phyloP scores from a whole-genome alignment of 495 filamentous ascomycete genomes.

The Aspergillus conjunctus region DNA sequence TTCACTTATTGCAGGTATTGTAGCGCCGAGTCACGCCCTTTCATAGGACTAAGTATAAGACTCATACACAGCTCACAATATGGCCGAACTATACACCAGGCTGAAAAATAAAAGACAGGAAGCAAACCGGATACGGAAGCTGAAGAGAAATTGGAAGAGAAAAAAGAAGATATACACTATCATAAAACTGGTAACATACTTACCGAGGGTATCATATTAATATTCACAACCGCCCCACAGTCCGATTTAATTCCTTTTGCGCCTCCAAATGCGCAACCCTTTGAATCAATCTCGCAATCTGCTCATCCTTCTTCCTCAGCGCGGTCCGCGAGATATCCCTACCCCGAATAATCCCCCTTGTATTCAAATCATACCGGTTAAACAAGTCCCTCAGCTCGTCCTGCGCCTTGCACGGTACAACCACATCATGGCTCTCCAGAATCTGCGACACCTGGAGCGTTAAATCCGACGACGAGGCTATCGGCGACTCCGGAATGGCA shows the following conservation, averaged over 20 bases:
- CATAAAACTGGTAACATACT: conserved; percentile 4
- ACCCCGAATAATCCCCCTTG: conserved; percentile 59
- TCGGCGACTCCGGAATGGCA: conserved; percentile 30
- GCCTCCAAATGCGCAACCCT: conserved; percentile 38
- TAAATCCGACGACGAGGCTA: conserved; percentile 48
- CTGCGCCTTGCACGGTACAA: conserved; percentile 40
- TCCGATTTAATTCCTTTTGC: conserved; percentile 46
- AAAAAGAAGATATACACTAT: conserved; percentile 1
- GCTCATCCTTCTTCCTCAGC: conserved; percentile 62
- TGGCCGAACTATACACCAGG: background rate
- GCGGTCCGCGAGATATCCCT: conserved; percentile 63
- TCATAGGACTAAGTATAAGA: too few species aligned
- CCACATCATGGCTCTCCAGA: conserved; percentile 52
- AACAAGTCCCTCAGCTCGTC: conserved; percentile 51
- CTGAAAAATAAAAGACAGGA: background rate
- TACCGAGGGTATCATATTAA: conserved; percentile 19
- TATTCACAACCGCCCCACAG: conserved; percentile 28
- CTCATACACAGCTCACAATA: background rate
- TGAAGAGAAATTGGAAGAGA: background rate
- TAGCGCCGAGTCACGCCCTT: too few species aligned
- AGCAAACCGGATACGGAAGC: background rate
- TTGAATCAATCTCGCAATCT: conserved; percentile 59
- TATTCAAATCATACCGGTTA: conserved; percentile 56
- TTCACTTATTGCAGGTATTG: too few species aligned
- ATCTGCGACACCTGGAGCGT: conserved; percentile 52